Evolutionary conservation across 495 filamentous ascomycete genomes (phyloP).

Genomic region (Jackrogersella multiformis): DNA sequence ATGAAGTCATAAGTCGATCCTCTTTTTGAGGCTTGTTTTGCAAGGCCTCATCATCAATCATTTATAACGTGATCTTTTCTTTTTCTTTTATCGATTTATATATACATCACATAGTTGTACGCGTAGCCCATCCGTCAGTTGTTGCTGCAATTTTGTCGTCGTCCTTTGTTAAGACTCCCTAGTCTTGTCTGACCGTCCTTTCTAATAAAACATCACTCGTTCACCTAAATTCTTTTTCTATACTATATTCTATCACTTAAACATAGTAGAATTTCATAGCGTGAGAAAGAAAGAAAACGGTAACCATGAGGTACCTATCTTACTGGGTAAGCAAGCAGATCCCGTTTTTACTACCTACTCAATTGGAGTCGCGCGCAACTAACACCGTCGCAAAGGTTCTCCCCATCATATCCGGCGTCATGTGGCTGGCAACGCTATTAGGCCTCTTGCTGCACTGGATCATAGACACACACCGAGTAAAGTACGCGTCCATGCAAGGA

Average conservation of each 20-base stretch:
- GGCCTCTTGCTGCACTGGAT: conserved; percentile 70
- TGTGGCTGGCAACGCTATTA: conserved; percentile 77
- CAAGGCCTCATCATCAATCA: conserved; percentile 20
- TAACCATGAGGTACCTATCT: conserved; percentile 70
- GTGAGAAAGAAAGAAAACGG: conserved; percentile 39
- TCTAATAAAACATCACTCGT: conserved; percentile 10
- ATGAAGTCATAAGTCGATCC: conserved; percentile 41
- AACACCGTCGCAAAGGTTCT: conserved; percentile 64
- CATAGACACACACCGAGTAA: conserved; percentile 59
- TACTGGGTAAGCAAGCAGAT: conserved; percentile 58
- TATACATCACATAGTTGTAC: conserved; percentile 1
- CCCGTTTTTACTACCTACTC: neutral
- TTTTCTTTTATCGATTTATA: neutral
- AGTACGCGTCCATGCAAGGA: conserved; percentile 72
- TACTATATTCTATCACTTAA: neutral
- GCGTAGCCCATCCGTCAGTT: conserved; percentile 12
- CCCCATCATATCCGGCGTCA: conserved; percentile 77
- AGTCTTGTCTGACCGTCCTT: neutral
- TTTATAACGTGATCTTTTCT: conserved; percentile 23
- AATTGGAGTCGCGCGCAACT: conserved; percentile 15
- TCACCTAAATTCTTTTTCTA: neutral
- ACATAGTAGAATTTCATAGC: conserved; percentile 10
- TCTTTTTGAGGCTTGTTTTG: conserved; percentile 21
- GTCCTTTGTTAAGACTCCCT: neutral
- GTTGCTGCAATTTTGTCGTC: conserved; percentile 15